Evolutionary conservation across 2,329 filamentous ascomycete species (phyloP), one percentile per base, ranked within the genome.

Genomic region (Mycogone perniciosa): DNA sequence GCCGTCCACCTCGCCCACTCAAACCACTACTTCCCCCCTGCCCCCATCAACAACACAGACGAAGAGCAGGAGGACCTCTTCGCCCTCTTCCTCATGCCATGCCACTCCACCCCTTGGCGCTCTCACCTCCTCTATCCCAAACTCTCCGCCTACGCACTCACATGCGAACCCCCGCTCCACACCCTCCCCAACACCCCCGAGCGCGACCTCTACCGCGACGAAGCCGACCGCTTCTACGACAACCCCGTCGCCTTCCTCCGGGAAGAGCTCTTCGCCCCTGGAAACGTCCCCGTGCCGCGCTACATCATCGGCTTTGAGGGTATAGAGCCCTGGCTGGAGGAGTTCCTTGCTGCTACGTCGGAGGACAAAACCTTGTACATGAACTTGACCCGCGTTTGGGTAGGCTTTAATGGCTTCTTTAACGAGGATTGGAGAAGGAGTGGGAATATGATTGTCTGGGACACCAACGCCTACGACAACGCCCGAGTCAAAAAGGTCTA

Each of bases 31-130:
- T 51, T 54, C 29, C 63, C 73, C 46, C 59, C 52, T 50, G 60
- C 48, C 55, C 62, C 47, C 56, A 59, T 57, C 1, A 59, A 59
- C 8, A 58, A 62, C 10, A 9, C 29, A 11, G 55, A 64, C 39
- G 27, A 58, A 39, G 27, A 57, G 61, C 46, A 59, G 34, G 60
- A 71, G 34, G 76, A 80, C 52, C 74, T 82, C 8, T 85, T 84
- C 60, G 81, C 85, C 33, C 85, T 86, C 20, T 96, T 97, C 70
- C 77, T 99, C 27, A 95, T 91, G 79, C 93, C 93, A 7, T 99
- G 93, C 71, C 93, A 99, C 74, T 88, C 87, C 57, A 97, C 92
- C 0, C 92, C 93, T 2, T 97, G 93, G 92, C 86, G 91, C 61
- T 90, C 86, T 11, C 88, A 95, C 62, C 78, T 97, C 37, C 76